Evolutionary conservation across 768 basidiomycete species (phyloP).

Genomic region (Rhizopogon roseolus): DNA sequence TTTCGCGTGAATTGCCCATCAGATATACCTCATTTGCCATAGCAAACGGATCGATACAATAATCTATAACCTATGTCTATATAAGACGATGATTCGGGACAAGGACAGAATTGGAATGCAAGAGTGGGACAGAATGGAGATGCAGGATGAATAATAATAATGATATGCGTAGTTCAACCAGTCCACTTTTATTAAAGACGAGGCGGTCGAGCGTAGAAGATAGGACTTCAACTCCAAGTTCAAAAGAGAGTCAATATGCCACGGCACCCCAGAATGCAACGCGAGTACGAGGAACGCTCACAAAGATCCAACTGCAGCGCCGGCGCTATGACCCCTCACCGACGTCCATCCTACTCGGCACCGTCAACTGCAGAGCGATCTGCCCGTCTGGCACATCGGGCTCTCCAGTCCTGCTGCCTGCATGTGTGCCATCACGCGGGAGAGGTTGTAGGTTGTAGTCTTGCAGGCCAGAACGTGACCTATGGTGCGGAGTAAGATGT

Average conservation of each 20-base stretch:
- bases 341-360: neutral
- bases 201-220: neutral
- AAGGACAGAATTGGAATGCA: neutral
- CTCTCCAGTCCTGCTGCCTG: no score
- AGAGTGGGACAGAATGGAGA: neutral
- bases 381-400: neutral
- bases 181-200: neutral
- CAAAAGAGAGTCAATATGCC: neutral
- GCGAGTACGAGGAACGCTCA: neutral
- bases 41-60: no score
- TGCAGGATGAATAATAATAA: neutral
- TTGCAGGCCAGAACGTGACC: neutral
- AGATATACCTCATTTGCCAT: no score
- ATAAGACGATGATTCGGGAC: neutral
- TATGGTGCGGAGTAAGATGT: neutral
- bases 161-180: neutral
- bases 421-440: neutral
- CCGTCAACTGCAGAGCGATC: neutral
- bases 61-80: no score
- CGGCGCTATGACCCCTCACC: neutral
- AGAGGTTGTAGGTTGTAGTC: neutral
- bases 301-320: no score
- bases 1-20: no score
- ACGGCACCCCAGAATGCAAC: neutral
- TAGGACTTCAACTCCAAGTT: neutral